These are phyloP conservation scores for Candida michaelii DNA, from an alignment of 805 yeast genomes.

Conservation along the genomic window DNA sequence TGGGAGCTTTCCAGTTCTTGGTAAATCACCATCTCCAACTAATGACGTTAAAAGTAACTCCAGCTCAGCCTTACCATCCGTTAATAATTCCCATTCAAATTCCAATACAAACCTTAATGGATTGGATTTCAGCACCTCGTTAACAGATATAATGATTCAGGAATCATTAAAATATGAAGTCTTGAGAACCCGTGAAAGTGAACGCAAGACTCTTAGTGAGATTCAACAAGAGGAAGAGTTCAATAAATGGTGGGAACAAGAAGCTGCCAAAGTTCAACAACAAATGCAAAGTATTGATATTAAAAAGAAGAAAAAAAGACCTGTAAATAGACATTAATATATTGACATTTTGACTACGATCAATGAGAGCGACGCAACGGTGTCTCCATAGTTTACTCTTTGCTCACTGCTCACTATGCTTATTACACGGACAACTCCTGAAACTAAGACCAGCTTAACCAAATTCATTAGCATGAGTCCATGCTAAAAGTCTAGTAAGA, in stretches of 20 bases:
- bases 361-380: no score
- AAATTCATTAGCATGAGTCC: no score
- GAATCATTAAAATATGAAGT: slow-evolving; percentile 43
- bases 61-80: no score
- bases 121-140: slow-evolving; percentile 15
- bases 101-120: background rate
- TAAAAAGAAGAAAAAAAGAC: slow-evolving; percentile 8
- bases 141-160: slow-evolving; percentile 46
- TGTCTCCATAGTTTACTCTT: no score
- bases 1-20: background rate
- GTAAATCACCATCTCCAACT: background rate
- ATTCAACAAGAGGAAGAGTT: slow-evolving; percentile 81
- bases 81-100: slow-evolving; percentile 2
- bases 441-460: no score
- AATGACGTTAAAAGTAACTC: background rate
- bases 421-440: no score
- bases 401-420: no score
- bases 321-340: slow-evolving; percentile 1
- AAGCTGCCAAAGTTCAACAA: slow-evolving; percentile 62
- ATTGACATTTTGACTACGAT: background rate
- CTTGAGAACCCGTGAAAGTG: slow-evolving; percentile 25
- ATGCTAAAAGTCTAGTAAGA: no score
- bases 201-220: slow-evolving; percentile 57
- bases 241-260: slow-evolving; percentile 86
- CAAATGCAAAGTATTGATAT: slow-evolving; percentile 20